Conservation (phyloP, 2,329 filamentous ascomycete genomes). For the Stachybotrys chlorohalonatus region DNA sequence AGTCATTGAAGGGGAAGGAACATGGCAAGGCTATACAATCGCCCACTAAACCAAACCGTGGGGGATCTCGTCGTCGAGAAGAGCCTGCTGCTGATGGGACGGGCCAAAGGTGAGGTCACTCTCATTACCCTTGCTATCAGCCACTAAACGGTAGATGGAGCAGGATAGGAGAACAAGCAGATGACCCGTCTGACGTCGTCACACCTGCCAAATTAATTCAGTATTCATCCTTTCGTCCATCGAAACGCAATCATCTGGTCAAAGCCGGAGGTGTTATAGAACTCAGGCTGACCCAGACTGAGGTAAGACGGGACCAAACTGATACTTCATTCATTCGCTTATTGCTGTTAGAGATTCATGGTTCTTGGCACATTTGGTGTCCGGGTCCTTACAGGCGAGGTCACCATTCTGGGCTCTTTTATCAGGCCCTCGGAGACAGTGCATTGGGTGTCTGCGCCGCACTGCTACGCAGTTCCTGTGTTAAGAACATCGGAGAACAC, state of each 20-base stretch:
- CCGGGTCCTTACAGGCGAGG: constrained; percentile 48
- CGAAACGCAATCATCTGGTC: constrained; percentile 31
- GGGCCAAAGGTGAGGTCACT: background rate
- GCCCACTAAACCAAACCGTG: background rate
- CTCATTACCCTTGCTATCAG: too few species aligned
- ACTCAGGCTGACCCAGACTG: constrained; percentile 36
- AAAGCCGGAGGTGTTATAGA: constrained; percentile 29
- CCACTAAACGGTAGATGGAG: background rate
- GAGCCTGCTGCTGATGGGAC: background rate
- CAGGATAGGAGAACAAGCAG: background rate
- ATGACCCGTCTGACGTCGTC: too few species aligned
- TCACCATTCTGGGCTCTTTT: constrained; percentile 57
- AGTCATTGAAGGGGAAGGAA: background rate
- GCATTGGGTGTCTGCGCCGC: constrained; percentile 55
- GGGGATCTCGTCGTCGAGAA: background rate
- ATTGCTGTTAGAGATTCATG: constrained; percentile 42
- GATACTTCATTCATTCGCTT: constrained; percentile 4
- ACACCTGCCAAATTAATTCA: constrained; percentile 11
- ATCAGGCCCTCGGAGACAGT: constrained; percentile 37
- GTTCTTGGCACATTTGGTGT: constrained; percentile 62
- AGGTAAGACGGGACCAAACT: constrained; percentile 26
- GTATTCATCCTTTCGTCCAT: constrained; percentile 37
- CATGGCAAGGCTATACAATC: background rate
- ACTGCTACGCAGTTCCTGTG: constrained; percentile 61
- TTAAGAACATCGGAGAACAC: constrained; percentile 45